phyloP scores from a whole-genome alignment of 1,139 yeast species.

The Zygosaccharomyces sapae region DNA sequence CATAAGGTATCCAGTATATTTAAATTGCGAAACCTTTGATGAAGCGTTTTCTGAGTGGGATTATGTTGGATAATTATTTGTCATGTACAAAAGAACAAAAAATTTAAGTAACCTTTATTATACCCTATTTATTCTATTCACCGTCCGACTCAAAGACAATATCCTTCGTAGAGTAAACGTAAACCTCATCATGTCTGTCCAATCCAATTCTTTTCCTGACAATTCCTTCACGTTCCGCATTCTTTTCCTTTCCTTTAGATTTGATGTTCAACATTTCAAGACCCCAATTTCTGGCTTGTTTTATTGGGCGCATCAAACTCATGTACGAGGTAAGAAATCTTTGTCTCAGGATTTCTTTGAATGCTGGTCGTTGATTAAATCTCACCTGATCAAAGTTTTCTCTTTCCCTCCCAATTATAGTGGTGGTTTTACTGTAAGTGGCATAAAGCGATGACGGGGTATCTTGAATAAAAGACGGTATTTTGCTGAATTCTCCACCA shows the following conservation, averaged over 20 bases:
- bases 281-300: conserved; percentile 54
- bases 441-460: neutral
- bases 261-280: conserved; percentile 35
- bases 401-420: conserved; percentile 16
- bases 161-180: conserved; percentile 53
- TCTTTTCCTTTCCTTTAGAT: conserved; percentile 17
- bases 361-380: conserved; percentile 17
- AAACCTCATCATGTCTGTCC: conserved; percentile 40
- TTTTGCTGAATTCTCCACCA: conserved; percentile 4
- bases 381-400: conserved; percentile 21
- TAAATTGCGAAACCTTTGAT: conserved; percentile 22
- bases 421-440: neutral
- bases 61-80: conserved; percentile 14
- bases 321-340: conserved; percentile 38
- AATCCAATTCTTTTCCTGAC: conserved; percentile 31
- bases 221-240: conserved; percentile 19
- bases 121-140: conserved; percentile 7
- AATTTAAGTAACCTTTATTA: neutral
- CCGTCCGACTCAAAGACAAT: conserved; percentile 44
- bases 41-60: conserved; percentile 32
- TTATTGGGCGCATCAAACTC: conserved; percentile 46
- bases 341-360: conserved; percentile 17
- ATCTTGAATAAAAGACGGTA: conserved; percentile 1
- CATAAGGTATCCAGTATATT: conserved; percentile 28
- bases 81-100: neutral